Evolutionary conservation across 2,329 filamentous ascomycete species (phyloP).

Genomic region (Cadophora sp.): DNA sequence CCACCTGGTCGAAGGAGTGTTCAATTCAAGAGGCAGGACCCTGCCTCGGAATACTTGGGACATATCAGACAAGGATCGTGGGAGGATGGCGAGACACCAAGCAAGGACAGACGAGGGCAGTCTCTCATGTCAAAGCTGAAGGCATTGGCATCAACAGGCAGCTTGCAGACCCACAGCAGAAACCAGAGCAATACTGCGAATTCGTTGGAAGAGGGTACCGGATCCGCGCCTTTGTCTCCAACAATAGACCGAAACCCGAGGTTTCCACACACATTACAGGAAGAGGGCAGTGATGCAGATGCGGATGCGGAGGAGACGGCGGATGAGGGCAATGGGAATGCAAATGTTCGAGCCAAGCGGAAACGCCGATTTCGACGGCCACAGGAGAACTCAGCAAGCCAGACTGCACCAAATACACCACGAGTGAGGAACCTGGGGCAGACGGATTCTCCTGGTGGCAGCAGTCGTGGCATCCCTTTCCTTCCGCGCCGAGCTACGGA

Average conservation of each 20-base stretch:
- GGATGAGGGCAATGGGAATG: constrained; percentile 68
- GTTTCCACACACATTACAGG: constrained; percentile 59
- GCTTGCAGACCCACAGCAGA: constrained; percentile 51
- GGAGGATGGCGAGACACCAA: constrained; percentile 66
- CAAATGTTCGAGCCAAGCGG: constrained; percentile 61
- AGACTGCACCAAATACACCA: constrained; percentile 67
- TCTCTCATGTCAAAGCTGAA: constrained; percentile 82
- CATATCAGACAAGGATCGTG: constrained; percentile 70
- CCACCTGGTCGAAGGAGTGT: constrained; percentile 66
- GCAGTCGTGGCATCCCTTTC: constrained; percentile 49
- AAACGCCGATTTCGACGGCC: constrained; percentile 67
- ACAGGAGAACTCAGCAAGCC: constrained; percentile 63
- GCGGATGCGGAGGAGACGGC: constrained; percentile 88
- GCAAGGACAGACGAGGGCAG: constrained; percentile 65
- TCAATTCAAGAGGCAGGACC: constrained; percentile 70
- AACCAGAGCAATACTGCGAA: constrained; percentile 46
- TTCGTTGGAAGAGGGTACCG: constrained; percentile 44
- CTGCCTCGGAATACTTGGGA: constrained; percentile 51
- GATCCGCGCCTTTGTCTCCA: constrained; percentile 56
- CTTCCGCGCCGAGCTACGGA: constrained; percentile 71
- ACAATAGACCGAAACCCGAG: constrained; percentile 52
- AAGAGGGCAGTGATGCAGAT: constrained; percentile 72
- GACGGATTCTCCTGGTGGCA: constrained; percentile 39
- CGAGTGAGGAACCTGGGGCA: constrained; percentile 45
- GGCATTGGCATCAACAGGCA: constrained; percentile 67